Conservation (phyloP, 345 rosid species). For the Aurinia saxatilis region DNA sequence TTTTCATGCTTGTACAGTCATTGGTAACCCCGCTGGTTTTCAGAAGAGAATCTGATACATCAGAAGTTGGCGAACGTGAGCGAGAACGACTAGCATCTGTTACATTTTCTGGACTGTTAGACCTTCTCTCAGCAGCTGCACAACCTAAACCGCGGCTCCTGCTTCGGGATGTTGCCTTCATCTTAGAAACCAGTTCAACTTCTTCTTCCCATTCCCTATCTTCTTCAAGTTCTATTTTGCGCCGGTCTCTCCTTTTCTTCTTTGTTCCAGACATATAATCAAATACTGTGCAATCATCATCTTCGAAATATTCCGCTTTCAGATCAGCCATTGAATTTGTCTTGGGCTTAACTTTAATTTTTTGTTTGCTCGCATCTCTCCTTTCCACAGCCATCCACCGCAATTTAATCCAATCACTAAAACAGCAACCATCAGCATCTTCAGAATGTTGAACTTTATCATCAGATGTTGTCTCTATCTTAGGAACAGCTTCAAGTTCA, state of each 20-base stretch:
- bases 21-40: background rate
- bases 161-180: background rate
- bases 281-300: background rate
- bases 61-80: slow-evolving; percentile 12
- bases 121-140: background rate
- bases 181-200: background rate
- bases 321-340: background rate
- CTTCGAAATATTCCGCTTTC: background rate
- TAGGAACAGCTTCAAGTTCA: background rate
- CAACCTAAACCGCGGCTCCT: background rate
- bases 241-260: background rate
- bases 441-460: background rate
- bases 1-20: slow-evolving; percentile 4
- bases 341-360: background rate
- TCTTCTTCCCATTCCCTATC: slow-evolving; percentile 16
- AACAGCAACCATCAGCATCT: background rate
- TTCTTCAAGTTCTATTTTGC: background rate
- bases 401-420: background rate
- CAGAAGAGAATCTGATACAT: slow-evolving; percentile 14
- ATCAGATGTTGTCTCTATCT: too few relatives aligned
- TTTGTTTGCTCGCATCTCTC: background rate
- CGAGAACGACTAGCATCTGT: background rate
- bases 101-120: background rate
- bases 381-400: background rate
- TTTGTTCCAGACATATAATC: background rate